Evolutionary conservation across 148 eudicot species (phyloP).

Genomic region (Diospyros kaki): DNA sequence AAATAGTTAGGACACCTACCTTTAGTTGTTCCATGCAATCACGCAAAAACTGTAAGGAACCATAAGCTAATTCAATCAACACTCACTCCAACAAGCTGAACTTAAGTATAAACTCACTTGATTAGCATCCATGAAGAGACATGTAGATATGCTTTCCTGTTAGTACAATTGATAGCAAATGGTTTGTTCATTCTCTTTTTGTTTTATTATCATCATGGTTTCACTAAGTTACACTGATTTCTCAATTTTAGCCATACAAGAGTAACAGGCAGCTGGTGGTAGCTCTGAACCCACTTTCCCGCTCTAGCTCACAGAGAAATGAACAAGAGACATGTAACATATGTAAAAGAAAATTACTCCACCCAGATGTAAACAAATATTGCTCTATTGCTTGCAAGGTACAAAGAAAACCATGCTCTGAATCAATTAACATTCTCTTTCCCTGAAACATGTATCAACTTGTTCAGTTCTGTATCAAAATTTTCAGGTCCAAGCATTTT

Average conservation of each 20-base stretch:
- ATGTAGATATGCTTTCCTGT: too few species aligned
- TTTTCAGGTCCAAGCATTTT: conserved; percentile 38
- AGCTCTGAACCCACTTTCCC: conserved; percentile 47
- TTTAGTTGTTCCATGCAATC: too few species aligned
- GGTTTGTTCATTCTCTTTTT: too few species aligned
- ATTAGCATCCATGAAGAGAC: too few species aligned
- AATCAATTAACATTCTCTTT: background rate
- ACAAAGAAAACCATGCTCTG: background rate
- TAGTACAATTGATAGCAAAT: too few species aligned
- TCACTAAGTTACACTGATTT: background rate
- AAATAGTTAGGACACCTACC: too few species aligned
- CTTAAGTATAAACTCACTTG: too few species aligned
- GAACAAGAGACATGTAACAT: conserved; percentile 28
- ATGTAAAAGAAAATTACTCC: conserved; percentile 42
- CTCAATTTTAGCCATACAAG: conserved; percentile 41
- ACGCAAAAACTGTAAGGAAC: too few species aligned
- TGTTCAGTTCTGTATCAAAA: background rate
- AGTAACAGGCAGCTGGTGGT: conserved; percentile 50
- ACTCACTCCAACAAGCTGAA: too few species aligned
- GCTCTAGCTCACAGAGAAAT: conserved; percentile 22
- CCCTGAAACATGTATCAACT: background rate
- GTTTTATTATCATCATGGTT: too few species aligned
- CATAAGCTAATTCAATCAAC: too few species aligned
- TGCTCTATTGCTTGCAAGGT: conserved; percentile 68
- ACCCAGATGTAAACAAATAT: conserved; percentile 29